These are phyloP conservation scores for Zygotorulaspora danielsina DNA, from an alignment of 805 yeast species.

Conservation along the genomic window DNA sequence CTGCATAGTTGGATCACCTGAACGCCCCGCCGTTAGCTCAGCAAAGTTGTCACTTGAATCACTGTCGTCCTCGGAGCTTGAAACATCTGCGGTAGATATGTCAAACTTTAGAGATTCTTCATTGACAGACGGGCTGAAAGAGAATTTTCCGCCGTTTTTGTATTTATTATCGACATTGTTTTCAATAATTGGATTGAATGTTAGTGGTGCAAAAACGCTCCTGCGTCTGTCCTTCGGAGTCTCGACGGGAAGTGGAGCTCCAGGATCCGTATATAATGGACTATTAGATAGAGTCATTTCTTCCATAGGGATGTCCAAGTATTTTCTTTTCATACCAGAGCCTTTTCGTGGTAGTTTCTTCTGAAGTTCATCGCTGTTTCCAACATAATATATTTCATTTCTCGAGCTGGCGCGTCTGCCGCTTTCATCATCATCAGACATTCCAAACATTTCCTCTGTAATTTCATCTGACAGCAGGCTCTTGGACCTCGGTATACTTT, in stretches of 20 bases:
- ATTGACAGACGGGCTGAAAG: conserved; percentile 32
- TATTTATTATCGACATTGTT: conserved; percentile 80
- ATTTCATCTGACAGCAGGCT: conserved; percentile 25
- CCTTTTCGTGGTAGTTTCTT: conserved; percentile 9
- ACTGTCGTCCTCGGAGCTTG: conserved; percentile 33
- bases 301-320: conserved; percentile 52
- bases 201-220: conserved; percentile 77
- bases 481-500: conserved; percentile 13
- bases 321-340: conserved; percentile 24
- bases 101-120: conserved; percentile 35
- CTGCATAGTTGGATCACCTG: conserved; percentile 18
- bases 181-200: conserved; percentile 75
- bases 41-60: conserved; percentile 30
- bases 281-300: conserved; percentile 53
- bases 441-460: conserved; percentile 31
- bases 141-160: conserved; percentile 85
- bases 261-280: conserved; percentile 69
- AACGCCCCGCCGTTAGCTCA: conserved; percentile 18
- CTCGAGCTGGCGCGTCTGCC: conserved; percentile 9
- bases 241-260: conserved; percentile 69
- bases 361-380: conserved; percentile 4
- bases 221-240: conserved; percentile 44
- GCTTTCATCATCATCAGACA: conserved; percentile 31
- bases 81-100: conserved; percentile 28
- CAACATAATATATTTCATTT: conserved; percentile 4